phyloP scores from a whole-genome alignment of 1,284 basidiomycete genomes.

The Ganoderma meredithae region DNA sequence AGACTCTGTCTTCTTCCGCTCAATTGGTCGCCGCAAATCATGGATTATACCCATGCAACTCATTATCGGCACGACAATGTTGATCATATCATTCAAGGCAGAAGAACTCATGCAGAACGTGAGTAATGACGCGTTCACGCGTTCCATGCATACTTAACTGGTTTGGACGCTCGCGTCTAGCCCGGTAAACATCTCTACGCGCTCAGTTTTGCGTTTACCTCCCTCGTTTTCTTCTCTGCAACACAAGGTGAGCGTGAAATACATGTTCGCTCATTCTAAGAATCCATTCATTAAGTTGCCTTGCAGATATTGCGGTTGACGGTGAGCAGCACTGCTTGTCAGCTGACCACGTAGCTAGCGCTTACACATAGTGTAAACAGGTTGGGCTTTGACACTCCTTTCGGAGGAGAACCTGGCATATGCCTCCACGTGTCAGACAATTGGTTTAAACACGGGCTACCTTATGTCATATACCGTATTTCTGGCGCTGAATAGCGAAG shows the following conservation, averaged over 20 bases:
- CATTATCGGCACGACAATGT: conserved; percentile 88
- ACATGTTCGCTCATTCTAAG: too few relatives aligned
- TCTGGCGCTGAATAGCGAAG: conserved; percentile 94
- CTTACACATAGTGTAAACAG: conserved; percentile 46
- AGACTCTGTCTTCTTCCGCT: conserved; percentile 87
- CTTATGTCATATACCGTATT: conserved; percentile 98
- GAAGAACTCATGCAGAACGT: conserved; percentile 87
- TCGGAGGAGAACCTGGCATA: conserved; percentile 96
- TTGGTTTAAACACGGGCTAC: conserved; percentile 96
- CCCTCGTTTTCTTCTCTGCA: conserved; percentile 93
- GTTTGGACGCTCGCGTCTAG: conserved; percentile 47
- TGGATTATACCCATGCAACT: conserved; percentile 99
- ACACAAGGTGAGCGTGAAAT: conserved; percentile 78
- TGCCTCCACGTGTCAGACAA: conserved; percentile 97
- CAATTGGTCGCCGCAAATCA: conserved; percentile 91
- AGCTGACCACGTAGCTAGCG: neutral
- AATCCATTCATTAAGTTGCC: neutral
- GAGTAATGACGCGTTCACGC: conserved; percentile 37
- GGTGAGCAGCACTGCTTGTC: conserved; percentile 51
- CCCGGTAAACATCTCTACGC: conserved; percentile 83
- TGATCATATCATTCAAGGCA: conserved; percentile 86
- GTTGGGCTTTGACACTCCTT: conserved; percentile 97
- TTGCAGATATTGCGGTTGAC: conserved; percentile 94
- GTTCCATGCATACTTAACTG: neutral
- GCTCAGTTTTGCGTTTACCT: conserved; percentile 89